These are phyloP conservation scores for Neonectria coccinea DNA, from an alignment of 2,329 filamentous ascomycete species.

Conservation along the genomic window DNA sequence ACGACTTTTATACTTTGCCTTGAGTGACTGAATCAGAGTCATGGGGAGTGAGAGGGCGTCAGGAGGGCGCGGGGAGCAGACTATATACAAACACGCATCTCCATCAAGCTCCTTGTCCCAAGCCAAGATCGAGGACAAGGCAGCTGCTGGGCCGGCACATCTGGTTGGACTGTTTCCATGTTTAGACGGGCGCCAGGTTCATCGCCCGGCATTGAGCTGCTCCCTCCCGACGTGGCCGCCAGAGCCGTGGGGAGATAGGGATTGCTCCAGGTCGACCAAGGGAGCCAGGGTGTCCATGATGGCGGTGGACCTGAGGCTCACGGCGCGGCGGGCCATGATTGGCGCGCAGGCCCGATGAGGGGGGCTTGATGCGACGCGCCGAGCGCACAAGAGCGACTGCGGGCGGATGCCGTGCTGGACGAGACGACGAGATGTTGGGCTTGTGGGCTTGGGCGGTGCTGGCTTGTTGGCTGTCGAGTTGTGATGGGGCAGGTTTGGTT, in stretches of 20 bases:
- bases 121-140: not conserved
- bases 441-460: not conserved
- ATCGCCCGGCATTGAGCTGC: conserved; percentile 39
- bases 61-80: conserved; percentile 13
- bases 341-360: conserved; percentile 29
- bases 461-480: conserved; percentile 32
- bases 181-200: conserved; percentile 37
- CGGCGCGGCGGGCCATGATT: conserved; percentile 35
- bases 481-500: conserved; percentile 45
- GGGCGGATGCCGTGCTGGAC: conserved; percentile 28
- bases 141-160: conserved; percentile 2
- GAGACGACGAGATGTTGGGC: not conserved
- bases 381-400: conserved; percentile 34
- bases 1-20: conserved; percentile 20
- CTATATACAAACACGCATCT: conserved; percentile 28
- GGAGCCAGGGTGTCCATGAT: conserved; percentile 34
- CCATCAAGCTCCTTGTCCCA: conserved; percentile 8
- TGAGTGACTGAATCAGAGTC: conserved; percentile 30
- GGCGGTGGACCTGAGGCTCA: conserved; percentile 37
- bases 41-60: not conserved
- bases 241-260: conserved; percentile 31
- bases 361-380: conserved; percentile 43
- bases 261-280: conserved; percentile 20
- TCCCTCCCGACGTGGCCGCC: conserved; percentile 29
- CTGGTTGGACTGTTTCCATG: conserved; percentile 36